Base-by-base conservation (phyloP, 805 yeast species). In the Yarrowia sp. region DNA sequence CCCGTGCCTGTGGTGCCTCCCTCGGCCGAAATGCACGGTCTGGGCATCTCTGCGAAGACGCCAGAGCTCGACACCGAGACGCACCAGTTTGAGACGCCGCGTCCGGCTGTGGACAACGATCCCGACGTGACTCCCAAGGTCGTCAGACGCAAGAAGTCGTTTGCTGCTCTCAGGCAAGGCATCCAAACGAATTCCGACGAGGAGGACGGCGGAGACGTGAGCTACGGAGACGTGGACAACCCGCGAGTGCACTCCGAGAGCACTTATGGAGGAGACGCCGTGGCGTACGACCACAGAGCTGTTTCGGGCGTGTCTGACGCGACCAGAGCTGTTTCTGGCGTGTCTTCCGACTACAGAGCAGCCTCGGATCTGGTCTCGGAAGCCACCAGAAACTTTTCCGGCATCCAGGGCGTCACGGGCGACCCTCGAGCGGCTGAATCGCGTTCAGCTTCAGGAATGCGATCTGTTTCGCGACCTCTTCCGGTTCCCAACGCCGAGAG, bases 151-250 rank as follows among this genome's bases (percentile, higher is more conserved):
- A 51, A 51, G 18, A 51, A 51, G 32, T 51, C 58, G 58, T 51
- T 51, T 51, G 58, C 58, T 1, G 58, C 58, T n/a, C 42, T 51
- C 4, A 27, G 58, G 24, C 10, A 19, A 73, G 80, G 24, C 71
- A 59, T 63, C 59, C 58, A 59, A 19, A 38, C 49, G 16, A 35
- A 44, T 14, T 16, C 63, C 10, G 63, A 63, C 7, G 55, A 67
- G 56, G 64, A 68, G 53, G 62, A 62, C 55, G 61, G 67, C 64
- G 14, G 63, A 55, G 31, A 49, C 3, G n/a, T 49, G n/a, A 32
- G 42, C 0, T 44, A 27, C 14, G 51, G 51, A 18, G 51, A 44
- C n/a, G 24, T 19, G 10, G 35, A 27, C 9, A 29, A 29, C 2
- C 18, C 16, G 4, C 5, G 51, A 13, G 35, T 44, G 16, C 6